phyloP scores from a whole-genome alignment of 2,329 filamentous ascomycete species.

The Exophiala sideris region DNA sequence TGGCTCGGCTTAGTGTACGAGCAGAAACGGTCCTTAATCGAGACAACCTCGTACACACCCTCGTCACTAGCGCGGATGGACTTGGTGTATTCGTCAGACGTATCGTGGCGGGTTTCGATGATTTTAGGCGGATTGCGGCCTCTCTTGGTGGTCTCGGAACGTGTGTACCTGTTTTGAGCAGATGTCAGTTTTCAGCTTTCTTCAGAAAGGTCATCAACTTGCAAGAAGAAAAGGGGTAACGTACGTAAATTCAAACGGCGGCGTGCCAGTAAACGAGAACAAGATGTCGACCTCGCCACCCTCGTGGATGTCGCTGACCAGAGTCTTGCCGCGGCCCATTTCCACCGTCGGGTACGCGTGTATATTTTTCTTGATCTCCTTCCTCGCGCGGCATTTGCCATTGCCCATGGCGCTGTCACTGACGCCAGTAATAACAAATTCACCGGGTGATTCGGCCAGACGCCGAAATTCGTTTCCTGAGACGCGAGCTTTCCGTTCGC shows the following conservation, averaged over 20 bases:
- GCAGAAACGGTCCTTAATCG: conserved; percentile 91
- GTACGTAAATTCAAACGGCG: conserved; percentile 93
- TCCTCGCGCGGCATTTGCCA: conserved; percentile 74
- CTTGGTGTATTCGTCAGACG: conserved; percentile 77
- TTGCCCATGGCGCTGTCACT: conserved; percentile 66
- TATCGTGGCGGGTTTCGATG: conserved; percentile 85
- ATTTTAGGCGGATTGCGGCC: conserved; percentile 69
- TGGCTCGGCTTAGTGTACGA: conserved; percentile 69
- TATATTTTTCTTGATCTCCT: conserved; percentile 76
- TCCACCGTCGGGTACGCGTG: conserved; percentile 89
- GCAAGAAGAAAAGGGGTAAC: too few relatives aligned
- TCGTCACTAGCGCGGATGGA: conserved; percentile 82
- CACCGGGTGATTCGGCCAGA: conserved; percentile 84
- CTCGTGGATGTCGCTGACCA: conserved; percentile 90
- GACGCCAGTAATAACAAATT: conserved; percentile 81
- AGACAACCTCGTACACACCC: conserved; percentile 94
- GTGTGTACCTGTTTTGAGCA: conserved; percentile 61
- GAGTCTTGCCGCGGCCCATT: conserved; percentile 77
- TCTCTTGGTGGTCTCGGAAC: conserved; percentile 72
- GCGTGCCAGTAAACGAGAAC: conserved; percentile 92
- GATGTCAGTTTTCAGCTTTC: not conserved
- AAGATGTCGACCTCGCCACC: conserved; percentile 89
- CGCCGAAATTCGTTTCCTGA: conserved; percentile 69
- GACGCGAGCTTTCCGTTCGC: conserved; percentile 73
- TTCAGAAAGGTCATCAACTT: too few relatives aligned